These are phyloP conservation scores for Periconia sp. DNA, from an alignment of 2,329 filamentous ascomycete genomes.

Conservation along the genomic window DNA sequence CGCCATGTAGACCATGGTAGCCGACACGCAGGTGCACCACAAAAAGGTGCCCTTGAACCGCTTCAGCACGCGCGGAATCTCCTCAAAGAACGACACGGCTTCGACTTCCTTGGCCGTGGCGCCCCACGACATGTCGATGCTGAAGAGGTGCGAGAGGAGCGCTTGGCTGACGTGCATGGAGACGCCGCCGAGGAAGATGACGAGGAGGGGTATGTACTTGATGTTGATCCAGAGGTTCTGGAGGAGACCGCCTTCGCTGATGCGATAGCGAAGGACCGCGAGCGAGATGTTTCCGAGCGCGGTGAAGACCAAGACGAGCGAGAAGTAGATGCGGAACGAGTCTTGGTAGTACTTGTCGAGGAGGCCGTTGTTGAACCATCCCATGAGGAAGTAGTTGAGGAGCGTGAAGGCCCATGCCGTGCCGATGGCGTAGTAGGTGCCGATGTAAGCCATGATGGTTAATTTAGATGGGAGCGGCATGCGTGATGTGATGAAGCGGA, in stretches of 20 bases:
- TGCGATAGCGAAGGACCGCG: constrained; percentile 64
- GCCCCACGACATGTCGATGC: constrained; percentile 84
- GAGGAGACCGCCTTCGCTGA: constrained; percentile 55
- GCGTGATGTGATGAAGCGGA: constrained; percentile 60
- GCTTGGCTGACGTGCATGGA: constrained; percentile 81
- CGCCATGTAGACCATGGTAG: constrained; percentile 66
- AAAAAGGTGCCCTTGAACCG: constrained; percentile 69
- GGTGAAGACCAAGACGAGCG: constrained; percentile 67
- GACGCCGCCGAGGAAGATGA: constrained; percentile 80
- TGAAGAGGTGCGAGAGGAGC: constrained; percentile 78
- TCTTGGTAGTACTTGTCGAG: constrained; percentile 81
- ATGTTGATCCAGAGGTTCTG: constrained; percentile 58
- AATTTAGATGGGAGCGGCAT: constrained; percentile 68
- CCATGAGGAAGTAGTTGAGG: constrained; percentile 71
- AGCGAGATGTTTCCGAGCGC: constrained; percentile 62
- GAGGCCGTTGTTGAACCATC: constrained; percentile 71
- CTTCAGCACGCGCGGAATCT: constrained; percentile 76
- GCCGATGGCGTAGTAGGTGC: constrained; percentile 72
- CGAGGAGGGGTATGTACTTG: constrained; percentile 67
- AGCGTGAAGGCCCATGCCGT: constrained; percentile 67
- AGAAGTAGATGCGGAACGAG: constrained; percentile 68
- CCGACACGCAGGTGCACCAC: constrained; percentile 62
- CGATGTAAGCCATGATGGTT: constrained; percentile 71
- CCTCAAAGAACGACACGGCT: constrained; percentile 81
- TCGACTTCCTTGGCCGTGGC: constrained; percentile 82